Conservation (phyloP, 2,329 filamentous ascomycete species). For the Graphilbum fragrans region DNA sequence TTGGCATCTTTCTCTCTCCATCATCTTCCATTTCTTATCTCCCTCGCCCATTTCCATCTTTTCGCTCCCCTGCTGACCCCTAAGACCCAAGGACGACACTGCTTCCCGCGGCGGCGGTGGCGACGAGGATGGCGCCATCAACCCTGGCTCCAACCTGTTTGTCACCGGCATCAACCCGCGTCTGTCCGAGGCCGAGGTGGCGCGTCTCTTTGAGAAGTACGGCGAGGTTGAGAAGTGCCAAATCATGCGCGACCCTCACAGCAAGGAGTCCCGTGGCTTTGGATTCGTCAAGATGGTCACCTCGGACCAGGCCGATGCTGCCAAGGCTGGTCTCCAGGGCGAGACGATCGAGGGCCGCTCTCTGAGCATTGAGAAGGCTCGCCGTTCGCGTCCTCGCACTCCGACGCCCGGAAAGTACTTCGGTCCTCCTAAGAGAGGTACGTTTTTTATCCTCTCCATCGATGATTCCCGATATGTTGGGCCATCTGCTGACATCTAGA, state of each 20-base stretch:
- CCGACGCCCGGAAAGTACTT: constrained; percentile 99
- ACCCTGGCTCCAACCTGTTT: constrained; percentile 96
- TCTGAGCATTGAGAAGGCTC: constrained; percentile 96
- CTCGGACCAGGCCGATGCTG: constrained; percentile 87
- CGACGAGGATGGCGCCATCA: constrained; percentile 70
- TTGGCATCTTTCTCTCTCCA: neutral
- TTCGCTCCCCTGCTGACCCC: constrained; percentile 14
- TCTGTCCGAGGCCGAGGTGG: constrained; percentile 79
- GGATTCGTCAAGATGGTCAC: constrained; percentile 99
- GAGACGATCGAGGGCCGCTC: constrained; percentile 92
- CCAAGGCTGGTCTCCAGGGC: constrained; percentile 90
- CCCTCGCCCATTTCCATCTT: neutral
- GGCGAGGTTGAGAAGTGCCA: constrained; percentile 98
- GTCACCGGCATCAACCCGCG: constrained; percentile 96
- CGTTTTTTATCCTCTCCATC: constrained; percentile 26
- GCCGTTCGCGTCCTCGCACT: constrained; percentile 85
- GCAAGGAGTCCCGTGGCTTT: constrained; percentile 95
- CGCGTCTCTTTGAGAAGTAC: constrained; percentile 95
- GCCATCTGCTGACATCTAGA: constrained; percentile 2
- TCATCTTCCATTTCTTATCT: neutral
- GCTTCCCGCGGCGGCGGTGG: constrained; percentile 16
- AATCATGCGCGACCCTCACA: constrained; percentile 98
- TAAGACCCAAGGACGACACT: constrained; percentile 34
- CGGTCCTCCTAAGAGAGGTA: constrained; percentile 93
- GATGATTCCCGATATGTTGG: too few relatives aligned